Conservation (phyloP, 257 asterid species). For the Solanum megistacrolobum region DNA sequence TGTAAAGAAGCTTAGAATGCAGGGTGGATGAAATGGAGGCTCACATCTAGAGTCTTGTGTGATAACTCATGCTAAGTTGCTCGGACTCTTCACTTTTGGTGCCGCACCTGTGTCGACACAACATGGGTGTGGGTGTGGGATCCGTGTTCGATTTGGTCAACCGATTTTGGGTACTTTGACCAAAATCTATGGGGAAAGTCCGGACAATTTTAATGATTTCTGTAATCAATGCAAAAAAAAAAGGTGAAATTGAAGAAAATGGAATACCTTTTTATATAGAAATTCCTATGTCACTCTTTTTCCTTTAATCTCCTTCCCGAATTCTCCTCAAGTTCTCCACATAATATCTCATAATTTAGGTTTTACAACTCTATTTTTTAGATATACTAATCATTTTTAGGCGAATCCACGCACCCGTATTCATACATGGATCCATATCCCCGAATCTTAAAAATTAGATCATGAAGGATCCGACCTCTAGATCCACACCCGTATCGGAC, state of each 20-base stretch:
- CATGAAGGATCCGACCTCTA: background rate
- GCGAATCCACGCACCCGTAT: background rate
- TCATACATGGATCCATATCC: background rate
- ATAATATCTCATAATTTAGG: background rate
- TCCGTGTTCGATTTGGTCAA: background rate
- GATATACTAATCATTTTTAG: background rate
- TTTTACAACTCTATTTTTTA: background rate
- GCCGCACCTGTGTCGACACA: background rate
- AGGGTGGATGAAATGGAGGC: background rate
- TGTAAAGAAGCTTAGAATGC: background rate
- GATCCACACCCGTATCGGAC: background rate
- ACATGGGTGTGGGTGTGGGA: background rate
- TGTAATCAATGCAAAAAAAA: background rate
- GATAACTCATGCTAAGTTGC: background rate
- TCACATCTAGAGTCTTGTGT: background rate
- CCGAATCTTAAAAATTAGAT: background rate
- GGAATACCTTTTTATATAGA: background rate
- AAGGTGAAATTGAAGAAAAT: background rate
- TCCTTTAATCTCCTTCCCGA: background rate
- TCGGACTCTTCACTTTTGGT: background rate
- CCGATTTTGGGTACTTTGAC: background rate
- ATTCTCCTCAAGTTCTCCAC: background rate
- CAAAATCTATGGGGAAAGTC: background rate
- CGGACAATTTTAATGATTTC: no score
- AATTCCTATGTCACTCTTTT: background rate